Evolutionary conservation across 371 early-diverging fungal species (phyloP).

Genomic region (Mortierella polycephala): DNA sequence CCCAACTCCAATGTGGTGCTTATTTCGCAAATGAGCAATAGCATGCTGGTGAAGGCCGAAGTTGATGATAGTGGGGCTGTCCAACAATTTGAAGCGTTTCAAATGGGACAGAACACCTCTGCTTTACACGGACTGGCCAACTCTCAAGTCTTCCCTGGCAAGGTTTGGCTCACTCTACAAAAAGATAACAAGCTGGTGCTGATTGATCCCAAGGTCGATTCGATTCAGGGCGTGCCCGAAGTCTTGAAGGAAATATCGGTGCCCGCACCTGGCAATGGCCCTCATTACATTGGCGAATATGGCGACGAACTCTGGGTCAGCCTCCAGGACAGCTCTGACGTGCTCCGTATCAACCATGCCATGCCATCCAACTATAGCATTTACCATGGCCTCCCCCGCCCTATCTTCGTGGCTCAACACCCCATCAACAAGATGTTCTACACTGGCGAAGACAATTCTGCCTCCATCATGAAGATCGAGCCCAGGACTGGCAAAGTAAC

Average conservation of each 20-base stretch:
- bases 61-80: conserved; percentile 19
- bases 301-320: conserved; percentile 32
- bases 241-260: conserved; percentile 17
- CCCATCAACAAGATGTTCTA: conserved; percentile 30
- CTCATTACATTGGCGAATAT: conserved; percentile 44
- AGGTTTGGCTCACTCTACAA: conserved; percentile 37
- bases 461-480: conserved; percentile 24
- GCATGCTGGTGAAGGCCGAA: conserved; percentile 27
- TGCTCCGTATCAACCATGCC: conserved; percentile 30
- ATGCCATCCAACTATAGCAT: conserved; percentile 10
- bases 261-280: conserved; percentile 27
- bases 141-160: conserved; percentile 18
- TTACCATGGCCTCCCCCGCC: conserved; percentile 11
- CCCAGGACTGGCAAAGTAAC: neutral
- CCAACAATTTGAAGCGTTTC: conserved; percentile 7
- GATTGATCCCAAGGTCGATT: conserved; percentile 16
- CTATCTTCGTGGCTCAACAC: conserved; percentile 31
- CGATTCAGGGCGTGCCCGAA: neutral
- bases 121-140: conserved; percentile 24
- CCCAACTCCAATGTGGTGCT: conserved; percentile 10
- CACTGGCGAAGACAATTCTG: conserved; percentile 23
- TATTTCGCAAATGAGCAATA: conserved; percentile 40
- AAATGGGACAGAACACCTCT: conserved; percentile 4
- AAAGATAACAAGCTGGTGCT: conserved; percentile 20
- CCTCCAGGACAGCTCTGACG: conserved; percentile 25